Conservation (phyloP, 169 alveolate species). For the Amoebophrya sp. region DNA sequence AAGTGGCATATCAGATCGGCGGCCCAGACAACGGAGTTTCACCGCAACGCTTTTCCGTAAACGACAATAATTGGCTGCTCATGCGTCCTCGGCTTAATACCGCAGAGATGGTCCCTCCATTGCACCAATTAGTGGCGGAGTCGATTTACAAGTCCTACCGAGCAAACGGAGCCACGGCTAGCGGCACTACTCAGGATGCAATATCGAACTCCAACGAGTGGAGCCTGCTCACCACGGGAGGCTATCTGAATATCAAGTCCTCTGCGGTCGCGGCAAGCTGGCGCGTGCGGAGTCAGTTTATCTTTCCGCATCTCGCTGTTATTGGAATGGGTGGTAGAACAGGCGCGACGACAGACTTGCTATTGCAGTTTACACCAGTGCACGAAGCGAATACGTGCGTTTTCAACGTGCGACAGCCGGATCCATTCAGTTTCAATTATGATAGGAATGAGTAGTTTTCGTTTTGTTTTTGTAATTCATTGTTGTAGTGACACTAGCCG, state of each 20-base stretch:
- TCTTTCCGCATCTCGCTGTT: not conserved
- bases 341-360: not conserved
- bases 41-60: not conserved
- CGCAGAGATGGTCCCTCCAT: constrained; percentile 6
- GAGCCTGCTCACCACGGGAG: not conserved
- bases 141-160: not conserved
- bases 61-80: not conserved
- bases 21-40: not conserved
- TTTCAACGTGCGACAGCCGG: not conserved
- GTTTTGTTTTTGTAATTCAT: too few species aligned
- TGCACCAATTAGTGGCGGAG: not conserved
- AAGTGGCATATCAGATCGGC: not conserved
- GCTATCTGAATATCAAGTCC: not conserved
- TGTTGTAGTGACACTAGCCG: too few species aligned
- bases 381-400: constrained; percentile 17
- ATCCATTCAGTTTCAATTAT: not conserved
- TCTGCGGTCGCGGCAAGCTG: not conserved
- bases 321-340: not conserved
- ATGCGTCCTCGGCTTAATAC: not conserved
- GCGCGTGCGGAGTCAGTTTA: not conserved
- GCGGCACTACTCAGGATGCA: constrained; percentile 8
- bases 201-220: not conserved
- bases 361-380: not conserved
- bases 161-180: not conserved
- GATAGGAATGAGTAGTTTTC: too few species aligned